Percentiles rank a stretch among this genome's conserved stretches.
These are phyloP conservation scores for Trichoderma reesei DNA, from an alignment of 495 filamentous ascomycete species.

Conservation along the genomic window DNA sequence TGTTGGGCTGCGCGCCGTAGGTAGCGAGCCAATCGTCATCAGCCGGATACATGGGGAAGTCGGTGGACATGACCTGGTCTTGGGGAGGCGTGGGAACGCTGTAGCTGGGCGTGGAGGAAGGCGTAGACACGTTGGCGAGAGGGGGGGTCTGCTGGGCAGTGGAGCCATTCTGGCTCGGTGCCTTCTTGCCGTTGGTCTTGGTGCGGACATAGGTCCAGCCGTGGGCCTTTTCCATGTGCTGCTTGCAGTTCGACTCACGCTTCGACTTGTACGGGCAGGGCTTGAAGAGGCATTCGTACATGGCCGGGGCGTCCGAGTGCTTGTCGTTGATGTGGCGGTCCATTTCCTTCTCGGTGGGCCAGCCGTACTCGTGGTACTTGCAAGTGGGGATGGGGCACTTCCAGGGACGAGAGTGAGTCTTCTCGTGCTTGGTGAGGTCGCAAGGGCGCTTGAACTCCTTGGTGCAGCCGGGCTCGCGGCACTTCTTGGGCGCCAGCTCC, in stretches of 20 bases:
- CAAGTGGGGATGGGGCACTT: constrained; percentile 74
- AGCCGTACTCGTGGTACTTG: constrained; percentile 80
- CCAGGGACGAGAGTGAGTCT: constrained; percentile 92
- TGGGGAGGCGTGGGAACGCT: constrained; percentile 37
- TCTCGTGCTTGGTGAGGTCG: constrained; percentile 91
- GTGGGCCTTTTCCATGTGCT: constrained; percentile 99
- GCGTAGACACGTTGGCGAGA: constrained; percentile 45
- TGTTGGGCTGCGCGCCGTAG: constrained; percentile 19
- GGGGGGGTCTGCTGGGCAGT: constrained; percentile 43
- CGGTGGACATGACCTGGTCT: constrained; percentile 26
- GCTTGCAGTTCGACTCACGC: constrained; percentile 95
- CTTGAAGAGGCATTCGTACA: constrained; percentile 73
- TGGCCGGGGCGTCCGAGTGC: constrained; percentile 64
- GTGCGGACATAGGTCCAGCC: constrained; percentile 81
- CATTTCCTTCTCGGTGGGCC: constrained; percentile 95
- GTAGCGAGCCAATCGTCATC: constrained; percentile 26
- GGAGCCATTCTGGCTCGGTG: constrained; percentile 20
- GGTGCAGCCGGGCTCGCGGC: constrained; percentile 57
- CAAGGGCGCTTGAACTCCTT: constrained; percentile 90
- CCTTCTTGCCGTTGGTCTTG: constrained; percentile 68
- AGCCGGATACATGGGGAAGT: constrained; percentile 33
- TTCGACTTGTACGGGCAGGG: constrained; percentile 91
- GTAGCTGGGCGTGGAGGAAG: constrained; percentile 26
- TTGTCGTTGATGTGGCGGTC: constrained; percentile 94
- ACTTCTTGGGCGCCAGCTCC: constrained; percentile 62